Evolutionary conservation across 805 yeast species (phyloP), one percentile per base, ranked within the genome.

Genomic region (Candida gorgasii): DNA sequence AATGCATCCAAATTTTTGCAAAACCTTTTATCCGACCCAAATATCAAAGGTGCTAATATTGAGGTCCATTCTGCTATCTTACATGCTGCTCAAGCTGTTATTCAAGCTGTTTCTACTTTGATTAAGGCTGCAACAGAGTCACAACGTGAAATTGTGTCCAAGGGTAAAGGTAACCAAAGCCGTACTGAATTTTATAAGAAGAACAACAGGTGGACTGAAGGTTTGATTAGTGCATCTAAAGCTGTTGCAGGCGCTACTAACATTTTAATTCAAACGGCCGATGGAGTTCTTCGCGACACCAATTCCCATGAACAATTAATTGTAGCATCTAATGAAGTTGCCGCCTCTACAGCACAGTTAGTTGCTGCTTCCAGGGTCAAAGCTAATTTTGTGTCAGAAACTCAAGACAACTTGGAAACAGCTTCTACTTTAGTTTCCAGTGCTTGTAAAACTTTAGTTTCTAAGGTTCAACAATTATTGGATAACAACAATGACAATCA

Each of bases 131-230:
- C 96, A 2, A 81, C 88, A 18, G 89, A 80, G 26, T 80, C 92
- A 15, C 96, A 89, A 62, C 65, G 77, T 44, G 96, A 89, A 62
- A 88, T 89, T 57, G 92, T 84, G 5, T 75, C 79, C 43, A 78
- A 76, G 45, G 88, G 87, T 32, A 73, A 75, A 45, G 92, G 92
- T 3, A 61, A 80, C 0, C 79, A 75, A 36, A 72, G 87, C 1
- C 72, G 80, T 44, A 79, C 89, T 11, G 86, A 85, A 34, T 89
- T 84, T 61, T 89, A 89, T 65, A 86, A 84, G 60, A 88, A 87
- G 63, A 86, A 89, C 61, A 89, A 82, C 62, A 76, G 92, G 54
- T 89, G 97, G 97, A 87, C 96, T 0, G 95, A 89, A 63, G 97
- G 97, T 16, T 79, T 89, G 44, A 82, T 89, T 22, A 85, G 95